Base-by-base conservation (phyloP, 805 yeast genomes). In the Zygotorulaspora chibaensis region DNA sequence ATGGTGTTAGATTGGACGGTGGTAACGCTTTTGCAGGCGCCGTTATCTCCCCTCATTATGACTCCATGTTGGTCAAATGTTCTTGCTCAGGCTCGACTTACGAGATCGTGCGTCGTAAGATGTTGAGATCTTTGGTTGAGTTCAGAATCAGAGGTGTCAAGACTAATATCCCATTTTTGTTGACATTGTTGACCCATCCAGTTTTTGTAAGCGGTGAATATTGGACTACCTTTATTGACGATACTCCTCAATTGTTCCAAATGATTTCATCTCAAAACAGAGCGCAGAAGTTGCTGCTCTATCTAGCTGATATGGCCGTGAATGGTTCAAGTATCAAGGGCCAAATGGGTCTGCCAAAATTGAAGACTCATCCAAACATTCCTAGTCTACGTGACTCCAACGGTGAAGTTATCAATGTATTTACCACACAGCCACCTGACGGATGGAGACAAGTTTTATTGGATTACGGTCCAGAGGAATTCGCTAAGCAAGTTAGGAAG, bases 221-320 rank as follows among this genome's bases (percentile, higher is more conserved):
- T 73, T 91, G 99, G 99, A 91, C 99, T 46, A 91, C 99, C 18
- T 91, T 91, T 62, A 93, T 91, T 62, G 99, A 91, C 67, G 99
- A 93, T 69, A 91, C 99, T 46, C 99, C 99, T 43, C 80, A 87
- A 45, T 76, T 93, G 65, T 93, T 93, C 78, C 89, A 87, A 66
- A 86, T 95, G 93, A 86, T 90, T 64, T 73, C 84, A 18, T 91
- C 97, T 45, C 93, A 87, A 71, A 93, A 93, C 79, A 84, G 99
- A 74, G 99, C 99, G 52, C 95, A 87, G 70, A 91, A 93, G 70
- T 69, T 95, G 56, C 77, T 93, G 68, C 82, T 86, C 38, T 93
- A 93, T 72, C 75, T 93, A 57, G 99, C 89, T 46, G 98, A 93
- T 61, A 70, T 93, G 64, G 86, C 90, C 48, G 98, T 93, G 62